Evolutionary conservation across 2,329 filamentous ascomycete species (phyloP).

Genomic region (Colletotrichum sp.): DNA sequence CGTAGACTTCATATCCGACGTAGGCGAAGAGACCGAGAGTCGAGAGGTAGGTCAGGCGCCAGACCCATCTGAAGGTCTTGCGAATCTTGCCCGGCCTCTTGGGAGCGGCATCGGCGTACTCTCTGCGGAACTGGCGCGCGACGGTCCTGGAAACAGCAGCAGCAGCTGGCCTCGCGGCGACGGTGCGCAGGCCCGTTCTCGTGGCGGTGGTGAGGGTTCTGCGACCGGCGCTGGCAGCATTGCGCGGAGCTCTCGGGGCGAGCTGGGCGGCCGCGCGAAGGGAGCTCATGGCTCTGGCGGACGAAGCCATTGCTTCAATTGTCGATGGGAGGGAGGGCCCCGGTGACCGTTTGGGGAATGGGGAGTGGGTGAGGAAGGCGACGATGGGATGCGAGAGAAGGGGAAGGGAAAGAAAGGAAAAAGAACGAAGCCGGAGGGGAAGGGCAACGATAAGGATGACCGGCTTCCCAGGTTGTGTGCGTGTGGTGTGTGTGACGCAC

Average conservation of each 20-base stretch:
- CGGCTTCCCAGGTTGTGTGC: not conserved
- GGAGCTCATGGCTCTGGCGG: slow-evolving; percentile 44
- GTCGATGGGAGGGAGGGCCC: slow-evolving; percentile 20
- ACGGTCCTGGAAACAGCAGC: slow-evolving; percentile 16
- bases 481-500: slow-evolving; percentile 13
- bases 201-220: slow-evolving; percentile 37
- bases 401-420: not conserved
- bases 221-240: slow-evolving; percentile 28
- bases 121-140: slow-evolving; percentile 46
- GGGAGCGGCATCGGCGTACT: slow-evolving; percentile 54
- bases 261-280: slow-evolving; percentile 29
- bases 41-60: slow-evolving; percentile 82
- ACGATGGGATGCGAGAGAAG: slow-evolving; percentile 1
- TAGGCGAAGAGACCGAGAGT: slow-evolving; percentile 71
- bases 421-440: not conserved
- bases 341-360: not conserved
- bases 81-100: slow-evolving; percentile 66
- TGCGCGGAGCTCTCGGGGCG: slow-evolving; percentile 25
- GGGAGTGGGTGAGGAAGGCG: slow-evolving; percentile 10
- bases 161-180: slow-evolving; percentile 14
- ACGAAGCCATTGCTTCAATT: slow-evolving; percentile 47
- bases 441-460: slow-evolving; percentile 19
- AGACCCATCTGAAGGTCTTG: slow-evolving; percentile 75
- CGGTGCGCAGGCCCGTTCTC: slow-evolving; percentile 14
- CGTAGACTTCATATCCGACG: slow-evolving; percentile 81